A percentile compares a stretch with the other conserved stretches of the same genome.
Evolutionary conservation across 257 asterid genomes (phyloP).

Genomic region (Asclepias syriaca): DNA sequence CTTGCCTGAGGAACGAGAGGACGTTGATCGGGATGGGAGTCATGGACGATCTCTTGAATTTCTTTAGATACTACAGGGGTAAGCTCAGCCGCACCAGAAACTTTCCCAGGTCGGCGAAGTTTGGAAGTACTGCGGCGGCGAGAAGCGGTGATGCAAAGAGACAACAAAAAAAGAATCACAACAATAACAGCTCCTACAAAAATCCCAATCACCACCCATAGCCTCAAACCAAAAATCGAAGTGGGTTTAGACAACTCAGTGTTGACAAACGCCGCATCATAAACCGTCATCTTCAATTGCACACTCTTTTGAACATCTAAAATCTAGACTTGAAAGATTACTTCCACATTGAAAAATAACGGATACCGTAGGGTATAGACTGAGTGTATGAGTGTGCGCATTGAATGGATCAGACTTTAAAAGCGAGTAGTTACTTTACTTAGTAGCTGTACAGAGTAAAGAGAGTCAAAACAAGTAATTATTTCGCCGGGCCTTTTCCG

Average conservation of each 20-base stretch:
- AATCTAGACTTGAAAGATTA: background rate
- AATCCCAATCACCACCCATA: constrained; percentile 87
- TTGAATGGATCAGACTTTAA: background rate
- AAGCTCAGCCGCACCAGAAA: constrained; percentile 31
- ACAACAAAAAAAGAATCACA: constrained; percentile 59
- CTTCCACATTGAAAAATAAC: background rate
- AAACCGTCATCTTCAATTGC: constrained; percentile 46
- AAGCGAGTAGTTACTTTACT: background rate
- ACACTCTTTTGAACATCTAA: background rate
- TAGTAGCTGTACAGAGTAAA: background rate
- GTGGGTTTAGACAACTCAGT: constrained; percentile 66
- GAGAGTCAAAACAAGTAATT: background rate
- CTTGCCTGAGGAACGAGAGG: constrained; percentile 46
- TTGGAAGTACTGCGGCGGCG: constrained; percentile 52
- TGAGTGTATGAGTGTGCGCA: background rate
- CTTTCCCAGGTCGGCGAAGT: constrained; percentile 18
- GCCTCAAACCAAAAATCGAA: constrained; percentile 69
- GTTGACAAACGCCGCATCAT: constrained; percentile 57
- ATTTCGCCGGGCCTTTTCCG: background rate
- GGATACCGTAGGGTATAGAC: background rate
- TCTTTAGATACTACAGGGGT: constrained; percentile 75
- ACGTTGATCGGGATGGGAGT: constrained; percentile 64
- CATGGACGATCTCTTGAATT: constrained; percentile 62
- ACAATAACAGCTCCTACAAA: constrained; percentile 78
- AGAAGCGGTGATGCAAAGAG: constrained; percentile 72